Conservation (phyloP, 176 grass and related monocot species). For the Leersia perrieri region DNA sequence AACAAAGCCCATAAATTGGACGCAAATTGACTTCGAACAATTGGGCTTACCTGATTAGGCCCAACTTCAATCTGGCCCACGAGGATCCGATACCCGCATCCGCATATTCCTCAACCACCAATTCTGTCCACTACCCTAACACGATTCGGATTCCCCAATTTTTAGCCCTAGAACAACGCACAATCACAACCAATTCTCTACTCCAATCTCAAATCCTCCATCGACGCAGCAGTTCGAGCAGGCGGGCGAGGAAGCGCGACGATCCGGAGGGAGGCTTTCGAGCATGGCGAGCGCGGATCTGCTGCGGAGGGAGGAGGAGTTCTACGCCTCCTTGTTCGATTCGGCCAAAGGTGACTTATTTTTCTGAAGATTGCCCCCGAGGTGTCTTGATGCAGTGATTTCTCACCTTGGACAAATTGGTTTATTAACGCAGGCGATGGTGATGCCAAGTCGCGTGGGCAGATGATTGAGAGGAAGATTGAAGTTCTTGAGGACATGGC, state of each 20-base stretch:
- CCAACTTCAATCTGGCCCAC: no score
- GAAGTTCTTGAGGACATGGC: constrained; percentile 79
- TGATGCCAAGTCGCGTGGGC: constrained; percentile 47
- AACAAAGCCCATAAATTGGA: no score
- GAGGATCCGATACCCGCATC: no score
- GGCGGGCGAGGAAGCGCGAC: not conserved
- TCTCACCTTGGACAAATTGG: not conserved
- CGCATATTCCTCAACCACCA: no score
- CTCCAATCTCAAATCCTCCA: not conserved
- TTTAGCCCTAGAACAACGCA: not conserved
- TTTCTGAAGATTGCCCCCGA: not conserved
- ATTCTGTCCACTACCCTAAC: no score
- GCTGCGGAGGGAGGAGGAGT: constrained; percentile 71
- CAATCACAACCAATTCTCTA: not conserved
- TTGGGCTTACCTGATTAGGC: no score
- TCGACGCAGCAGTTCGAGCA: not conserved
- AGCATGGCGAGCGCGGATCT: constrained; percentile 77
- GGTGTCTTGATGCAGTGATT: not conserved
- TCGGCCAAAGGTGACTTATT: constrained; percentile 49
- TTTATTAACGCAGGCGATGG: constrained; percentile 36
- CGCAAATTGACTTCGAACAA: no score
- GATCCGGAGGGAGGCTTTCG: not conserved
- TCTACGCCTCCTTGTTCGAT: constrained; percentile 69
- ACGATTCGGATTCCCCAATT: no score
- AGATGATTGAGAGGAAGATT: constrained; percentile 84